These are phyloP conservation scores for Oxyria digyna DNA, from an alignment of 148 eudicot genomes.

Conservation along the genomic window DNA sequence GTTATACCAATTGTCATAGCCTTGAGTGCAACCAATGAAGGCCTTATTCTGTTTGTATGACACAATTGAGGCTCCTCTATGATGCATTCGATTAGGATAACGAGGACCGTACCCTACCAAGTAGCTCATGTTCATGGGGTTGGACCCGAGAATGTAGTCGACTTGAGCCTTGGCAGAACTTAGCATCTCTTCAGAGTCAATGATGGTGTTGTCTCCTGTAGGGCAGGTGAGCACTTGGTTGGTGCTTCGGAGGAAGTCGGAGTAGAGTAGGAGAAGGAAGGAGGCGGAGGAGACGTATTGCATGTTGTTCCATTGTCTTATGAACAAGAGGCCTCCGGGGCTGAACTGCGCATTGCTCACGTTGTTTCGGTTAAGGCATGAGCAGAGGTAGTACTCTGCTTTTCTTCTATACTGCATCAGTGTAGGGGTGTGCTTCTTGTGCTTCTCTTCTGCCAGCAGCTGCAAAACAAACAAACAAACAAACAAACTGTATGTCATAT, in stretches of 20 bases:
- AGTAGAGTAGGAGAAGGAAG: constrained; percentile 47
- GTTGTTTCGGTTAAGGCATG: constrained; percentile 54
- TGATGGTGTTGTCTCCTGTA: not conserved
- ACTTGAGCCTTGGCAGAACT: constrained; percentile 49
- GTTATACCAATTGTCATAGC: constrained; percentile 72
- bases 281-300: constrained; percentile 70
- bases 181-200: constrained; percentile 30
- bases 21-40: constrained; percentile 88
- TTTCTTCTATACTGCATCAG: constrained; percentile 35
- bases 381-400: constrained; percentile 61
- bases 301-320: constrained; percentile 93
- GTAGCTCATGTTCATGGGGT: constrained; percentile 68
- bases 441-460: constrained; percentile 34
- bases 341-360: constrained; percentile 49
- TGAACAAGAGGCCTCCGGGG: constrained; percentile 66
- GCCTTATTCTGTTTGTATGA: constrained; percentile 56
- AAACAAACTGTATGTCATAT: no score
- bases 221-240: constrained; percentile 32
- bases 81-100: constrained; percentile 69
- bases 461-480: constrained; percentile 14
- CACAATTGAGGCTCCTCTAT: constrained; percentile 72
- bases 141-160: constrained; percentile 70
- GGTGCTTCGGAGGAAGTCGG: constrained; percentile 33
- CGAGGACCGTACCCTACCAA: constrained; percentile 61
- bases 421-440: constrained; percentile 21